A percentile compares a stretch with the other conserved stretches of the same genome.
phyloP scores from a whole-genome alignment of 2,329 filamentous ascomycete species.

The Didymella sp. region DNA sequence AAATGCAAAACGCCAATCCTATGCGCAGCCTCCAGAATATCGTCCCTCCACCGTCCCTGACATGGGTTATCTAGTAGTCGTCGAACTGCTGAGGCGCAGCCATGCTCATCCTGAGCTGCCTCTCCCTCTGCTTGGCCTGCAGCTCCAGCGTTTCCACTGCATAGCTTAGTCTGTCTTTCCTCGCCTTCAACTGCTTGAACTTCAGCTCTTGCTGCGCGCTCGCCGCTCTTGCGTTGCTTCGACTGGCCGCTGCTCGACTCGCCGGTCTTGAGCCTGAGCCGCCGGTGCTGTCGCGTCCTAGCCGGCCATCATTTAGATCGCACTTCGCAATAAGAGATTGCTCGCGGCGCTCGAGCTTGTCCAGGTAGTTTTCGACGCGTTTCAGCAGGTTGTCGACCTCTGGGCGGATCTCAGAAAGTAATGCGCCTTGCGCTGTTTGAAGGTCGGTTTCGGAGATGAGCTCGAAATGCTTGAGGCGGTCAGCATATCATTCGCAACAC shows the following conservation, averaged over 20 bases:
- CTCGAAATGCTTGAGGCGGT: slow-evolving; percentile 76
- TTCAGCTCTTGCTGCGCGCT: slow-evolving; percentile 61
- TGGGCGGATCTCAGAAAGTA: slow-evolving; percentile 89
- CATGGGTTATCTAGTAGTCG: slow-evolving; percentile 34
- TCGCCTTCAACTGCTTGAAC: slow-evolving; percentile 74
- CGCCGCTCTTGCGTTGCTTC: slow-evolving; percentile 41
- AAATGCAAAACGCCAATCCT: slow-evolving; percentile 35
- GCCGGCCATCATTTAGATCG: slow-evolving; percentile 79
- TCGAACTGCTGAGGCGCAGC: slow-evolving; percentile 57
- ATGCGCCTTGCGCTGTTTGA: slow-evolving; percentile 78
- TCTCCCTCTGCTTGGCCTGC: slow-evolving; percentile 79
- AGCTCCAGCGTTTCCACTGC: slow-evolving; percentile 84
- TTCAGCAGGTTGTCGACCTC: slow-evolving; percentile 80
- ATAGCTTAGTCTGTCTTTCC: slow-evolving; percentile 85
- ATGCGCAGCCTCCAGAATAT: neutral
- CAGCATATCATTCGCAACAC: neutral
- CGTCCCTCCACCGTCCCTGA: neutral
- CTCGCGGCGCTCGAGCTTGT: slow-evolving; percentile 82
- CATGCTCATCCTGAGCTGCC: slow-evolving; percentile 76
- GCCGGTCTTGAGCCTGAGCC: slow-evolving; percentile 34
- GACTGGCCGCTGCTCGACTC: slow-evolving; percentile 32
- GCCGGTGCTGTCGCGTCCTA: slow-evolving; percentile 52
- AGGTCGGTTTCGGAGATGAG: slow-evolving; percentile 86
- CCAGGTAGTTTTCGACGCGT: slow-evolving; percentile 82
- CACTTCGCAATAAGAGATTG: slow-evolving; percentile 82